phyloP scores from a whole-genome alignment of 2,329 filamentous ascomycete genomes.

The Calonectria pseudoreteaudii region DNA sequence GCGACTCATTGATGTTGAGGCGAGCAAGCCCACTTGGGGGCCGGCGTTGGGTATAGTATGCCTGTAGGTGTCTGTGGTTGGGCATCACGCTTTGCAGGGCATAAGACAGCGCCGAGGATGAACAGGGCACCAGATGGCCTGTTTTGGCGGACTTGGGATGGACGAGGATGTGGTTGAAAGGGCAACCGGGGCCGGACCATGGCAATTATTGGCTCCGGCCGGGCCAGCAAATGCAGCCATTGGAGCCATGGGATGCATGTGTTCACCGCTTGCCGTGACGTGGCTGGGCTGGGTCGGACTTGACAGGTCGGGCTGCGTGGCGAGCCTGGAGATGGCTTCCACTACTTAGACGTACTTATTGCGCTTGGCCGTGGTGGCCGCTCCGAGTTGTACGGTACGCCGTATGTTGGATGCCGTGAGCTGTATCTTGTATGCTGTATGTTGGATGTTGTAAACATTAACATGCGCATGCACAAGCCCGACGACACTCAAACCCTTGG shows the following conservation, averaged over 20 bases:
- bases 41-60: not conserved
- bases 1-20: not conserved
- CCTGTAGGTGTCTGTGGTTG: too few species aligned
- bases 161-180: not conserved
- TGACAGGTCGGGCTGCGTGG: constrained; percentile 3
- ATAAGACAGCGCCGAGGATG: not conserved
- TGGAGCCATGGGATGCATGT: not conserved
- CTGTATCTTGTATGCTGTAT: too few species aligned
- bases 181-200: not conserved
- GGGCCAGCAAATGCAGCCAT: not conserved
- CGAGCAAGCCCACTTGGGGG: not conserved
- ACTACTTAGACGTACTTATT: constrained; percentile 4
- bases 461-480: not conserved
- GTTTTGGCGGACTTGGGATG: not conserved
- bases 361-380: not conserved
- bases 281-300: not conserved
- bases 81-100: not conserved
- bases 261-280: constrained; percentile 6
- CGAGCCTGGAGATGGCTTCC: not conserved
- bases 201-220: not conserved
- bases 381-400: not conserved
- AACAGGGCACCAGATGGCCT: not conserved
- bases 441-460: not conserved
- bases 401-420: too few species aligned
- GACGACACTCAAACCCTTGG: not conserved